phyloP scores from a whole-genome alignment of 2,329 filamentous ascomycete genomes.

The Magnaporthales sp. region DNA sequence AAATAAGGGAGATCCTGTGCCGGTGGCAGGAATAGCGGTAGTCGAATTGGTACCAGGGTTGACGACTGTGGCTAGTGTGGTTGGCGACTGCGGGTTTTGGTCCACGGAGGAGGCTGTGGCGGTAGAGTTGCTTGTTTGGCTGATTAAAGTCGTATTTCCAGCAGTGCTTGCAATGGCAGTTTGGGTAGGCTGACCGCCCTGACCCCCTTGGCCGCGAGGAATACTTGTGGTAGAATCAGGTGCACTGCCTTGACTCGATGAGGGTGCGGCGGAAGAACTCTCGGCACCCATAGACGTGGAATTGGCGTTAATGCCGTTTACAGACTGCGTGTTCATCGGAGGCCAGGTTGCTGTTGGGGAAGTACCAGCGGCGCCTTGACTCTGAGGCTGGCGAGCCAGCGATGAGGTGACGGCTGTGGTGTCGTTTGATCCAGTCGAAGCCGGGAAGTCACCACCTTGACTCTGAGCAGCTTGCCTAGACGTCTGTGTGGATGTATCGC shows the following conservation, averaged over 20 bases:
- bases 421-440: neutral
- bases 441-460: neutral
- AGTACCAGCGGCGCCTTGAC: neutral
- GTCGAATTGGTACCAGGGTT: neutral
- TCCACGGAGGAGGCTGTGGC: neutral
- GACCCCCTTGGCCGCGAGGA: slow-evolving; percentile 4
- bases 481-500: neutral
- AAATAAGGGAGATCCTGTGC: neutral
- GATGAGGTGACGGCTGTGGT: neutral
- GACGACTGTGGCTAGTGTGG: neutral
- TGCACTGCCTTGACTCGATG: neutral
- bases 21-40: neutral
- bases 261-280: neutral
- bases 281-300: neutral
- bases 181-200: neutral
- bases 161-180: neutral
- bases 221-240: neutral
- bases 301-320: neutral
- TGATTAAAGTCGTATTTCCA: neutral
- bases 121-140: neutral
- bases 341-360: neutral
- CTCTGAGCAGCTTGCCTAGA: neutral
- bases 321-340: neutral
- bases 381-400: neutral
- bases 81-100: neutral